Percentiles rank a stretch among this genome's conserved stretches.
These are phyloP conservation scores for Hirsutella minnesotensis DNA, from an alignment of 2,329 filamentous ascomycete genomes.

Conservation along the genomic window DNA sequence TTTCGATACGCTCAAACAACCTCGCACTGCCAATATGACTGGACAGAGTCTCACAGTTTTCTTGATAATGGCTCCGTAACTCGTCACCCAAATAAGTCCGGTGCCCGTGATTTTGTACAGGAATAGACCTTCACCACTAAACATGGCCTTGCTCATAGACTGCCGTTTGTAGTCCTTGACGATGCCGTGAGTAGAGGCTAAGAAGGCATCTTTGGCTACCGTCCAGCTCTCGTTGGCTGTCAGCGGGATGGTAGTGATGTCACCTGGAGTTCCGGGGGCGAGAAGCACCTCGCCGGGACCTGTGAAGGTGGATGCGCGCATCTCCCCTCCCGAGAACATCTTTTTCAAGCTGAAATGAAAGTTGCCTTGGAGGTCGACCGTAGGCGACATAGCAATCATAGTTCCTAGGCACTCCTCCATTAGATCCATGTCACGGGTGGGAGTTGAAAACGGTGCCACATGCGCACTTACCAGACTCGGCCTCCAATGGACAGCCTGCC, in stretches of 20 bases:
- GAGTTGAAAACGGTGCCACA: no score
- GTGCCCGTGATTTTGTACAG: conserved; percentile 75
- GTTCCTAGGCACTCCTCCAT: no score
- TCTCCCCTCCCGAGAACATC: conserved; percentile 69
- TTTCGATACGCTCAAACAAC: background rate
- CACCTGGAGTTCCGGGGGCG: conserved; percentile 68
- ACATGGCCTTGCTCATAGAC: conserved; percentile 78
- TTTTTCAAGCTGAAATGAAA: conserved; percentile 88
- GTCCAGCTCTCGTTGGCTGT: conserved; percentile 65
- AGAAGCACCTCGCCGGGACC: conserved; percentile 86
- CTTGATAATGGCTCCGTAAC: conserved; percentile 86
- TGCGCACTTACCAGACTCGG: conserved; percentile 65
- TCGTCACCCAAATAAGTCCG: conserved; percentile 80
- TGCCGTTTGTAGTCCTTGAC: conserved; percentile 81
- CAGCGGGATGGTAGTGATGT: conserved; percentile 71
- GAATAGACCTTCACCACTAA: conserved; percentile 85
- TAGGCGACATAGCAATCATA: conserved; percentile 93
- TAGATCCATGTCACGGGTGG: no score
- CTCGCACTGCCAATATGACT: background rate
- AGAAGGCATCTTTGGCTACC: conserved; percentile 75
- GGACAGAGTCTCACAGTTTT: conserved; percentile 62
- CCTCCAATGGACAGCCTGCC: conserved; percentile 71
- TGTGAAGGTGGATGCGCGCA: conserved; percentile 68
- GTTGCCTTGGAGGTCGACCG: conserved; percentile 69
- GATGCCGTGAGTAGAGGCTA: conserved; percentile 79